phyloP scores from a whole-genome alignment of 805 yeast species.

The Lipomyces orientalis region DNA sequence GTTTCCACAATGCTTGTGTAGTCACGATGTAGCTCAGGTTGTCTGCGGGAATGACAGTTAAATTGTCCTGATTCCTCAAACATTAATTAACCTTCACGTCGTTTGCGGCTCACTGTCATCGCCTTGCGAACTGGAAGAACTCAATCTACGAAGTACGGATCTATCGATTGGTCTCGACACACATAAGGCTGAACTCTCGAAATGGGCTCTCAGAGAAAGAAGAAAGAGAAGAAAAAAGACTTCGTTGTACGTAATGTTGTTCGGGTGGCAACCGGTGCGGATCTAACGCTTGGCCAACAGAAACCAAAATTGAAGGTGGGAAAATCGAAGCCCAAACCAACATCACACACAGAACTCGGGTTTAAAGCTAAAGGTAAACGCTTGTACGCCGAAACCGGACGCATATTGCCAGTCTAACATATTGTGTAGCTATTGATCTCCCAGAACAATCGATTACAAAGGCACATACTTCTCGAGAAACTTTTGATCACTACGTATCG shows the following conservation, averaged over 20 bases:
- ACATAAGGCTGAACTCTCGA: neutral
- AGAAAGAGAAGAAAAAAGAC: conserved; percentile 71
- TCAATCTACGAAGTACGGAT: neutral
- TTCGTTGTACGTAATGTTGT: conserved; percentile 52
- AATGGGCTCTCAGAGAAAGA: conserved; percentile 52
- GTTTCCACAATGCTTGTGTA: neutral
- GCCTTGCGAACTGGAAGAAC: neutral
- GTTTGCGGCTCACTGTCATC: neutral
- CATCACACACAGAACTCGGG: conserved; percentile 83
- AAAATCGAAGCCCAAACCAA: conserved; percentile 71
- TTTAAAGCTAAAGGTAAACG: conserved; percentile 64
- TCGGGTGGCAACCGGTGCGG: conserved; percentile 4
- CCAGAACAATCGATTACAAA: conserved; percentile 48
- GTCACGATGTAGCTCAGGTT: neutral
- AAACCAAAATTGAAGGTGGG: conserved; percentile 89
- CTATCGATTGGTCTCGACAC: neutral
- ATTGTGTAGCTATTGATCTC: conserved; percentile 46
- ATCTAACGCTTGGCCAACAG: conserved; percentile 30
- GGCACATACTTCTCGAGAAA: conserved; percentile 33
- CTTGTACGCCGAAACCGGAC: neutral
- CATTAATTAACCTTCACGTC: too few relatives aligned
- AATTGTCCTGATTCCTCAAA: too few relatives aligned
- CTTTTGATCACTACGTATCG: conserved; percentile 63
- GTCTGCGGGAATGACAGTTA: neutral
- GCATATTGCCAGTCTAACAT: conserved; percentile 21